Evolutionary conservation across 192 early-diverging fungal genomes (phyloP).

Genomic region (Kickxella alabastrina): DNA sequence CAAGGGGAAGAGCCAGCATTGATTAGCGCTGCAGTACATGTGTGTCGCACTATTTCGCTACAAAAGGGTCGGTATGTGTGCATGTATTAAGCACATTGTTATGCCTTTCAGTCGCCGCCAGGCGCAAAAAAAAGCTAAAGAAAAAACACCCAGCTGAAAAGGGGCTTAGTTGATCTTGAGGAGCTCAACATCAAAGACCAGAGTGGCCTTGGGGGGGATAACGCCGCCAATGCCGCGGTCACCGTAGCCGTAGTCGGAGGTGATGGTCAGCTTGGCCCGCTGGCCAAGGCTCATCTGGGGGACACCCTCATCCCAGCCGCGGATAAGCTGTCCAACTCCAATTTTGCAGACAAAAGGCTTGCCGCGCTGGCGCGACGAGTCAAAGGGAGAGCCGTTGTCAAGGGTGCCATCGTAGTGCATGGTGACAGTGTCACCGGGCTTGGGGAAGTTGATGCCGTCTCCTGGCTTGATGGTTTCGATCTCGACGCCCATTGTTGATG

Average conservation of each 20-base stretch:
- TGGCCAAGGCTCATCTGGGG: constrained; percentile 91
- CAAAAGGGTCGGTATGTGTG: too few relatives aligned
- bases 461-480: constrained; percentile 21
- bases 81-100: too few relatives aligned
- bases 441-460: constrained; percentile 42
- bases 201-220: constrained; percentile 76
- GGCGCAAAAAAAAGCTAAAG: not conserved
- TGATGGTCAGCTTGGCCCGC: constrained; percentile 77
- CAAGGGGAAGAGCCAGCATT: too few relatives aligned
- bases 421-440: constrained; percentile 62
- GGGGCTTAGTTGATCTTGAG: constrained; percentile 56
- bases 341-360: constrained; percentile 84
- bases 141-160: not conserved
- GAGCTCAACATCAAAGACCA: constrained; percentile 84
- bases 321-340: constrained; percentile 92
- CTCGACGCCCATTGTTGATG: constrained; percentile 29
- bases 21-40: too few relatives aligned
- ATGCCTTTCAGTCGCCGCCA: too few relatives aligned
- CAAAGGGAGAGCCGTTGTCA: constrained; percentile 75
- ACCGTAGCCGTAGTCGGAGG: constrained; percentile 82
- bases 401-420: constrained; percentile 68
- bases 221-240: constrained; percentile 66
- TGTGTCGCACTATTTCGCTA: too few relatives aligned
- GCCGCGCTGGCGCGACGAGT: constrained; percentile 80
- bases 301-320: constrained; percentile 86